Evolutionary conservation across 2,329 filamentous ascomycete species (phyloP).

Genomic region (Fusarium camptoceras): DNA sequence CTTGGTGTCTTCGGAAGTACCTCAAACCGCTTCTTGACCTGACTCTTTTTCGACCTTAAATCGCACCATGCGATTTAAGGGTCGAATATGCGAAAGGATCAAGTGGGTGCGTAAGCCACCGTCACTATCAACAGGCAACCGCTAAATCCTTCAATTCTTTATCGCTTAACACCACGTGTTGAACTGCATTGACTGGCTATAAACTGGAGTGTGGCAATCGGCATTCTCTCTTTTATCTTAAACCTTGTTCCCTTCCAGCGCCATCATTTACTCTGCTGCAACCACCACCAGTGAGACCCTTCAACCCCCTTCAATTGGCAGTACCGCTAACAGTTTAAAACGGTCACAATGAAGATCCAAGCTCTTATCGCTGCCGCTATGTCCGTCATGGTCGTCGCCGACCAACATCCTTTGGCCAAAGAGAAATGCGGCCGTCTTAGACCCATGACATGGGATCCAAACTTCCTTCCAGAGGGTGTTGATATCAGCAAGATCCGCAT

Average conservation of each 20-base stretch:
- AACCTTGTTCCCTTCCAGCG: neutral
- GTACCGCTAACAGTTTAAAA: neutral
- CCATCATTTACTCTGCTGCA: neutral
- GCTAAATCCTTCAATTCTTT: neutral
- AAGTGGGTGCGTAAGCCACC: constrained; percentile 5
- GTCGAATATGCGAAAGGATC: constrained; percentile 8
- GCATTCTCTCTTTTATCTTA: neutral
- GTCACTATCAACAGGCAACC: neutral
- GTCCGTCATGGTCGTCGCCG: constrained; percentile 4
- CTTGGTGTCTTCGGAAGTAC: neutral
- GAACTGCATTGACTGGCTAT: neutral
- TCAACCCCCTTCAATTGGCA: accelerated
- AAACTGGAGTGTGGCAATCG: neutral
- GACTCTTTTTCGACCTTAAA: neutral
- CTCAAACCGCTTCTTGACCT: neutral
- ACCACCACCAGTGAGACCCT: neutral
- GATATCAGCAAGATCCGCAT: constrained; percentile 8
- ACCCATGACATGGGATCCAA: constrained; percentile 31
- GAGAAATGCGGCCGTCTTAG: constrained; percentile 29
- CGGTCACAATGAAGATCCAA: constrained; percentile 15
- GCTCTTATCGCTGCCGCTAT: neutral
- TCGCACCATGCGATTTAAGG: neutral
- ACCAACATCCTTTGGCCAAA: constrained; percentile 10
- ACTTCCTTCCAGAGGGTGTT: constrained; percentile 13
- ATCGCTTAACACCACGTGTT: neutral